Evolutionary conservation across 176 grass and related monocot genomes (phyloP), one percentile per base, ranked within the genome.

Genomic region (Eleusine indica): DNA sequence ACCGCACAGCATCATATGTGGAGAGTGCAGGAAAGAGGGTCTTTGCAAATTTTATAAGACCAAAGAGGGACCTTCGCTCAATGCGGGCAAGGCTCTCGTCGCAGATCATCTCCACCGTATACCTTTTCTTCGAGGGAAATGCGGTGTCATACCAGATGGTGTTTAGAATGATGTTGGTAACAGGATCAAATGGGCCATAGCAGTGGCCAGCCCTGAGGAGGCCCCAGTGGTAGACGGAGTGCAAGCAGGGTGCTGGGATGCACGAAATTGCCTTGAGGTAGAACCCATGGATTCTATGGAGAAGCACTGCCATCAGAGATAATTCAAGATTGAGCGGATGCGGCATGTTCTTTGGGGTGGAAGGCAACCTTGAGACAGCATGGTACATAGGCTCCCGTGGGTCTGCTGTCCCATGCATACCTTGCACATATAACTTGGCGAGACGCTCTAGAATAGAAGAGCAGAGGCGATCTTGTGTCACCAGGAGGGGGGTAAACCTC

Each of bases 151-250:
- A 81, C 79, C 79, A 81, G 21, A 81, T 81, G 79, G 66, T 71
- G 51, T 81, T 81, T 35, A 70, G 48, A 14, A 70, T 29, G 46
- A 81, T 81, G 79, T 71, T 81, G 51, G 79, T 43, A 49, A 81
- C 66, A 12, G 44, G 44, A 47, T 47, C 44, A 47, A 47, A 47
- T 9, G 44, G 44, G 44, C 44, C 44, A 10, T 47, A 81, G 79
- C 79, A 81, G 38, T 81, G 66, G 15, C 67, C 79, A 30, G 79
- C 79, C 67, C 60, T 70, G 1, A 81, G 51, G 79, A 81, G 79
- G 51, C 79, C 51, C 3, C 52, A 49, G 53, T 81, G 79, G 62
- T 71, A 53, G 35, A 22, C 21, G 0, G 3, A 2, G 39, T 38
- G 37, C 79, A 81, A 71, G 6, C 15, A 40, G 3, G 39, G 1